Evolutionary conservation across 345 rosid genomes (phyloP).

Genomic region (Boechera retrofracta): DNA sequence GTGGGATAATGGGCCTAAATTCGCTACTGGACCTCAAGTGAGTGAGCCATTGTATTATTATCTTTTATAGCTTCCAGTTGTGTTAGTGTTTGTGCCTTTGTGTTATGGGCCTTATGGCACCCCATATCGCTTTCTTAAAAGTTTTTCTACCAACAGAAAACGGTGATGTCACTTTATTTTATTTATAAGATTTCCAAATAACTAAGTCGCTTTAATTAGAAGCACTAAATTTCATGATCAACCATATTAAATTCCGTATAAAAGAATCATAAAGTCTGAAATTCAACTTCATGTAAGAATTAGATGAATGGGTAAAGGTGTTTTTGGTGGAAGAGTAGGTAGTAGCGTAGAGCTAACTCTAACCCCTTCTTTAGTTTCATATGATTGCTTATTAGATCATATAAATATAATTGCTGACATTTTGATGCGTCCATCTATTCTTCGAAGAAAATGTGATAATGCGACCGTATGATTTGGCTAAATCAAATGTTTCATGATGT

Average conservation of each 20-base stretch:
- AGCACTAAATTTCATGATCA: slow-evolving; percentile 19
- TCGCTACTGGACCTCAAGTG: background rate
- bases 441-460: slow-evolving; percentile 15
- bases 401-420: background rate
- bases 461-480: slow-evolving; percentile 21
- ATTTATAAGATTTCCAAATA: background rate
- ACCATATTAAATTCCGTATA: background rate
- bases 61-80: background rate
- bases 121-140: no score
- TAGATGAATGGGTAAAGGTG: slow-evolving; percentile 18
- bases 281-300: slow-evolving; percentile 7
- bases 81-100: background rate
- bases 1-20: slow-evolving; percentile 11
- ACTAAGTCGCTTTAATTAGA: background rate
- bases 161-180: background rate
- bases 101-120: background rate
- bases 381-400: slow-evolving; percentile 31
- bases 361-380: slow-evolving; percentile 18
- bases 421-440: background rate
- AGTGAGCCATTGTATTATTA: slow-evolving; percentile 2
- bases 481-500: slow-evolving; percentile 1
- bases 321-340: slow-evolving; percentile 40
- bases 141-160: background rate
- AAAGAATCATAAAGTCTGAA: background rate
- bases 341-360: slow-evolving; percentile 40